Conservation (phyloP, 2,329 filamentous ascomycete genomes). For the Verticillium nonalfalfae region DNA sequence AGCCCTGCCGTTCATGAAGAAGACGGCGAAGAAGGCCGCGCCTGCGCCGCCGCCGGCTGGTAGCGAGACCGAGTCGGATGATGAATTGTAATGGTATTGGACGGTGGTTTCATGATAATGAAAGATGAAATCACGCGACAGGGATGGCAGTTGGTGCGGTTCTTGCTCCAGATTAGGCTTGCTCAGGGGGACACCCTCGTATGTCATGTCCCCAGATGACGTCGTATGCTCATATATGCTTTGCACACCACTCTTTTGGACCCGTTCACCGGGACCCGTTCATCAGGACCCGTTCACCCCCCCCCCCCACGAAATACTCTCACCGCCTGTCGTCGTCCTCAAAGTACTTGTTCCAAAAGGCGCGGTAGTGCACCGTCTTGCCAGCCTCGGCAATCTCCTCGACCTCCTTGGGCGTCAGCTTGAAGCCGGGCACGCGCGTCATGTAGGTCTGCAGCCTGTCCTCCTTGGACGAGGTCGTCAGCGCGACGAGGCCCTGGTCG, state of each 20-base stretch:
- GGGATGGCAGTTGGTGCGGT: no score
- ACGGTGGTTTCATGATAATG: no score
- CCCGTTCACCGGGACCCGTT: no score
- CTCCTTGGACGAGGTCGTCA: constrained; percentile 56
- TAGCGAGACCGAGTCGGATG: constrained; percentile 49
- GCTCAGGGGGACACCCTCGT: no score
- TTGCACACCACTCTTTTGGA: background rate
- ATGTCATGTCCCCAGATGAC: background rate
- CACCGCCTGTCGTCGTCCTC: constrained; percentile 42
- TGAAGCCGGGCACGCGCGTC: constrained; percentile 43
- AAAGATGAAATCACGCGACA: background rate
- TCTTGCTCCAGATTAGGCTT: no score
- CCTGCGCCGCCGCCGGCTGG: constrained; percentile 21
- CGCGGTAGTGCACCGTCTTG: constrained; percentile 53
- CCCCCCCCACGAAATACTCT: no score
- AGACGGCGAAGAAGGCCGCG: constrained; percentile 20
- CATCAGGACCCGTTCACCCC: no score
- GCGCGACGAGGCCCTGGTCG: constrained; percentile 50
- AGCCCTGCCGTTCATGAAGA: constrained; percentile 36
- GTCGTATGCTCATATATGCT: background rate
- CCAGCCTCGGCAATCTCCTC: constrained; percentile 49
- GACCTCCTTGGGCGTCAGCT: constrained; percentile 54
- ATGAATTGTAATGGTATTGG: constrained; percentile 37
- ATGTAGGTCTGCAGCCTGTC: constrained; percentile 51
- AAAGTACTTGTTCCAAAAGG: constrained; percentile 51